phyloP scores from a whole-genome alignment of 495 filamentous ascomycete species.

The Cetradonia linearis region DNA sequence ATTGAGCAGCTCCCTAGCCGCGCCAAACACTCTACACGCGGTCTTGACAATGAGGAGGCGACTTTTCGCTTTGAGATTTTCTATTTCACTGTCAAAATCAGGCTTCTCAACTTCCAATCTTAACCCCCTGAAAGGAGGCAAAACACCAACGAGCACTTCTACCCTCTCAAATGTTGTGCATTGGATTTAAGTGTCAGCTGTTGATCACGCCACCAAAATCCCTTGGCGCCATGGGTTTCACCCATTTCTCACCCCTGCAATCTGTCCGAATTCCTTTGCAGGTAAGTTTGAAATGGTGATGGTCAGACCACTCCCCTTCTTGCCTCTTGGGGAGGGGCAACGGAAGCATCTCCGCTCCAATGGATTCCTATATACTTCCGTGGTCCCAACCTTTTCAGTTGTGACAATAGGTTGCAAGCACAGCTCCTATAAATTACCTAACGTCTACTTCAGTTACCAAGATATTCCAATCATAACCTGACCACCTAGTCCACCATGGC shows the following conservation, averaged over 20 bases:
- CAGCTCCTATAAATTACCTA: not conserved
- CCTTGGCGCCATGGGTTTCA: not conserved
- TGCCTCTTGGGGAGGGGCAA: not conserved
- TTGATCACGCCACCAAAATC: not conserved
- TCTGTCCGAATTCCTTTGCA: not conserved
- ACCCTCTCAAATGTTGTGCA: no score
- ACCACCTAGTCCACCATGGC: not conserved
- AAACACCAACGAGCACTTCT: no score
- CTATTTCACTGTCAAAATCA: no score
- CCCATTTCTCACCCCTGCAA: not conserved
- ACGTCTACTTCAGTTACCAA: not conserved
- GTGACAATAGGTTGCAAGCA: not conserved
- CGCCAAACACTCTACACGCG: constrained; percentile 1
- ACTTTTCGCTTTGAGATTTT: not conserved
- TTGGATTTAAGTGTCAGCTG: not conserved
- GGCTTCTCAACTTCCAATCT: no score
- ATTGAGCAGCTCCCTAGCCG: not conserved
- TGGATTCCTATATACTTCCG: not conserved
- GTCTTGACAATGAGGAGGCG: not conserved
- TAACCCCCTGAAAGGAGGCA: no score
- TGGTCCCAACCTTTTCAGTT: not conserved
- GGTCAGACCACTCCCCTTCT: not conserved
- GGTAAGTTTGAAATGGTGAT: not conserved
- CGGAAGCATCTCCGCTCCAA: not conserved
- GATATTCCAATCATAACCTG: not conserved